phyloP scores from a whole-genome alignment of 345 rosid species.

The Salix viminalis region DNA sequence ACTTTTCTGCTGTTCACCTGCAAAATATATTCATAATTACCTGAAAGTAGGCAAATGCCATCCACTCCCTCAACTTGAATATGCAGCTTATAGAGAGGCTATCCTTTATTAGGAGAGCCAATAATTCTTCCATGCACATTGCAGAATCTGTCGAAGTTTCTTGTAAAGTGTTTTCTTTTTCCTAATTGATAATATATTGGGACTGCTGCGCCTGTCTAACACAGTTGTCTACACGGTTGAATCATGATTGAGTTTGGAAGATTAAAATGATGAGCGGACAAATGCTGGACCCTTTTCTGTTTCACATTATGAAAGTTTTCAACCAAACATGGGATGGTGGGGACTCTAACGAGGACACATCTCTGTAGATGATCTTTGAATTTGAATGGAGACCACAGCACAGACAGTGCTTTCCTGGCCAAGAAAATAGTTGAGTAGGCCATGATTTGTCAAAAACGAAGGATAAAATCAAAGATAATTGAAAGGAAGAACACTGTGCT shows the following conservation, averaged over 20 bases:
- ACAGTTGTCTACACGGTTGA: constrained; percentile 18
- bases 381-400: not conserved
- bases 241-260: constrained; percentile 3
- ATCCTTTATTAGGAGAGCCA: no score
- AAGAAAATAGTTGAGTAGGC: not conserved
- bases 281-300: not conserved
- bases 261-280: not conserved
- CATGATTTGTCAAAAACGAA: not conserved
- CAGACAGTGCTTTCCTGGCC: not conserved
- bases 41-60: no score
- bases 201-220: constrained; percentile 12
- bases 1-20: no score
- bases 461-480: not conserved
- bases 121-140: no score
- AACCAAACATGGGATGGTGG: not conserved
- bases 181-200: not conserved
- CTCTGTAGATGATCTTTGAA: not conserved
- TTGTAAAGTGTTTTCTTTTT: no score
- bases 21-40: no score
- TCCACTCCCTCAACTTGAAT: no score
- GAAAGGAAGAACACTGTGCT: no score
- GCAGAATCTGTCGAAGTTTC: no score
- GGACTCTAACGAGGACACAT: not conserved
- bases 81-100: no score
- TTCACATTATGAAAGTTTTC: not conserved